Percentiles rank a stretch among this genome's conserved stretches.
Evolutionary conservation across 2,329 filamentous ascomycete species (phyloP).

Genomic region (Helminthosporium solani): DNA sequence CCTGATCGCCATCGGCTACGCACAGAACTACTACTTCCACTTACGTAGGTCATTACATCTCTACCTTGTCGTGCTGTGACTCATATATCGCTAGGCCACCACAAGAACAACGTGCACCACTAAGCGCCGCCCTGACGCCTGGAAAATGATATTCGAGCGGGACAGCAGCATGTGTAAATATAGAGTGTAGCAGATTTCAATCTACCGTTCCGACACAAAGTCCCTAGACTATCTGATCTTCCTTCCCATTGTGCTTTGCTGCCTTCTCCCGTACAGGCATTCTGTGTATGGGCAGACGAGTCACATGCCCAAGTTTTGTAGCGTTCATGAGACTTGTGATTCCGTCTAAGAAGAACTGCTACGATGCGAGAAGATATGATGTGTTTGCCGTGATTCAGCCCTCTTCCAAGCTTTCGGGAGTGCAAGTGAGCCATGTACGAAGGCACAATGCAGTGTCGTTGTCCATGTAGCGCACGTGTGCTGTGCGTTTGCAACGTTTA

Average conservation of each 20-base stretch:
- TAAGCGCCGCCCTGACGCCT: conserved; percentile 50
- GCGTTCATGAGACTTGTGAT: background rate
- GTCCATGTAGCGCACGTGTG: too few relatives aligned
- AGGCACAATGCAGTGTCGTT: too few relatives aligned
- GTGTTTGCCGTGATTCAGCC: background rate
- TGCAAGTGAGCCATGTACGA: too few relatives aligned
- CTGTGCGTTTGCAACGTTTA: too few relatives aligned
- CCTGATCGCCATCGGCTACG: conserved; percentile 82
- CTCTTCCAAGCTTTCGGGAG: background rate
- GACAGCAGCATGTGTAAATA: conserved; percentile 37
- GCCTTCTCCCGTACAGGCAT: too few relatives aligned
- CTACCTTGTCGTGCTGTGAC: conserved; percentile 14
- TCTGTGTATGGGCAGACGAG: too few relatives aligned
- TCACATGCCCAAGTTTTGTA: background rate
- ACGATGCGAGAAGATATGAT: background rate
- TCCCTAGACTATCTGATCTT: background rate
- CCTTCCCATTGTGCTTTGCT: background rate
- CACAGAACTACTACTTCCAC: conserved; percentile 99
- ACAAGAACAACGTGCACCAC: conserved; percentile 99
- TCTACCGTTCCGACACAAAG: conserved; percentile 14
- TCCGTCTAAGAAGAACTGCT: background rate
- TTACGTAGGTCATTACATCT: conserved; percentile 68
- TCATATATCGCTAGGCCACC: conserved; percentile 70
- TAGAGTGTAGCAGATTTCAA: conserved; percentile 42
- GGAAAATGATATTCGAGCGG: conserved; percentile 11